Base-by-base conservation (phyloP, 2,329 filamentous ascomycete genomes). In the Emmonsiellopsis sp. region DNA sequence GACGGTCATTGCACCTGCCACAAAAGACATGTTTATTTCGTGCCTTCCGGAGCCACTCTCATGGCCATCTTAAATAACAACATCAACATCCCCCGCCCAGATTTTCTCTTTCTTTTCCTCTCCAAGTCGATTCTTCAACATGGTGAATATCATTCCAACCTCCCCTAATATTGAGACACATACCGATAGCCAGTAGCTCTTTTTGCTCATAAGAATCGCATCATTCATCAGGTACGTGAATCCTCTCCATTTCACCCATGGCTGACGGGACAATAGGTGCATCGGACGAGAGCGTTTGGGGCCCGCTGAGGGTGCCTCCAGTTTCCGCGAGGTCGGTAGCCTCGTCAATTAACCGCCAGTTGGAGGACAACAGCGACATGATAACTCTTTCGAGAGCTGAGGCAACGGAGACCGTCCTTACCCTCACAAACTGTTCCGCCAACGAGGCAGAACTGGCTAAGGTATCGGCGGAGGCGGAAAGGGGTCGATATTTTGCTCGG, bases 331-430 rank as follows among this genome's bases (percentile, higher is more conserved):
- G 47, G 31, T 30, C 47, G 48, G 38, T 38, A 15, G 47, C 47
- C 8, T 15, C 13, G 31, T 10, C 26, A 50, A 50, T 50, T 50
- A 7, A 50, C 7, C 47, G 47, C 35, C 47, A 50, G 47, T 50
- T 50, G 31, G 47, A 38, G 8, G 47, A 10, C 7, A 40, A 9
- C 35, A 13, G 30, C 16, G 47, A 38, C 35, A 50, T 37, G 7
- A 40, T 50, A 40, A 15, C 35, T 50, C 47, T 50, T 50, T 50
- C 47, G 47, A 50, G 47, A 50, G 31, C 16, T 15, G 47, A 50
- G 47, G 47, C 35, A 20, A 50, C 13, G 45, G 47, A 50, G 47
- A 16, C 16, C 5, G 47, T 50, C 47, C 47, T 50, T 38, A 50
- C 13, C 47, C 47, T 40, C 47, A 15, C 47, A 50, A 15, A 15